Evolutionary conservation across 257 asterid genomes (phyloP), one percentile per base, ranked within the genome.

Genomic region (Nemophila menziesii): DNA sequence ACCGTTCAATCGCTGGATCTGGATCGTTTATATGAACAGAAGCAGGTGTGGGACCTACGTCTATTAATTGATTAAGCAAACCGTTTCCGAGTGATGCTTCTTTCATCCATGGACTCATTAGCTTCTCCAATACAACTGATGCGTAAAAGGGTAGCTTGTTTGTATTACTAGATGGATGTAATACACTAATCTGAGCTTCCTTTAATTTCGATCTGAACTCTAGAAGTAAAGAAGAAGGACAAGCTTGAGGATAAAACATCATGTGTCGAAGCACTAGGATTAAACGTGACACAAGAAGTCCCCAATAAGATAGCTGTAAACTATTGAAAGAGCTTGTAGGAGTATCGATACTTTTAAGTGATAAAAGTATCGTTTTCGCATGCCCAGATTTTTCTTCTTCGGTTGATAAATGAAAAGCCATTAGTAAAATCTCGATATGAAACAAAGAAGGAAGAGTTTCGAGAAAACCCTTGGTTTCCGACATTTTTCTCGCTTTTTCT

Each of bases 191-290:
- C 4, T 78, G 54, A 21, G 70, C 68, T 71, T 71, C 92, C 74
- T 75, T 76, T 70, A 89, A 56, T 72, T 72, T 90, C 49, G 77
- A 60, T 68, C 78, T 84, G 79, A 90, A 74, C 53, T 78, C 80
- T 66, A 59, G 50, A 54, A 76, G 78, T 55, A 90, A 71, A 37
- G 74, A 66, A n/a, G 93, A 61, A 0, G 98, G 96, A 45, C 94
- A 80, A 52, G 79, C 69, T 43, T 42, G 79, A 3, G 85, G 83
- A 56, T 67, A 72, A 60, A 61, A 74, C 21, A 79, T 64, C 87
- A 90, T 78, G 69, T 85, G 98, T 52, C 98, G 96, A 48, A 90
- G 79, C 36, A 79, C 68, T 67, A 90, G 63, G 57, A 90, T 71
- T 74, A 84, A 71, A 55, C 98, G 79, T 23, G 98, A 90, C 34